Evolutionary conservation across 495 filamentous ascomycete genomes (phyloP).

Genomic region (Aspergillus hancockii): DNA sequence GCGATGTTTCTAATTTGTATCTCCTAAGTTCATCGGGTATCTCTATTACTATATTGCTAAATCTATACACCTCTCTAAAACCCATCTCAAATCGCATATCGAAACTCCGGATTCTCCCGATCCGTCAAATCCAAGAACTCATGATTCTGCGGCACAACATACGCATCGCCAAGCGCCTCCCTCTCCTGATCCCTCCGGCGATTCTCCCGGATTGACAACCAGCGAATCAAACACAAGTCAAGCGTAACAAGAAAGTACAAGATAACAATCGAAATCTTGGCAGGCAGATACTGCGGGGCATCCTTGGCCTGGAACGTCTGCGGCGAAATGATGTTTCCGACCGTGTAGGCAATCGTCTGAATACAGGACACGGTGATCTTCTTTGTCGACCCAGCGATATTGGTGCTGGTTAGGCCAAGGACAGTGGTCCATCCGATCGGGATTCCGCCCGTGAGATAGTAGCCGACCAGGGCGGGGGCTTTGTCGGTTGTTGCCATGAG

Average conservation of each 20-base stretch:
- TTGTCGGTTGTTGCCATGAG: constrained; percentile 51
- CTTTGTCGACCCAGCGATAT: constrained; percentile 65
- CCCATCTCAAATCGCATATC: constrained; percentile 13
- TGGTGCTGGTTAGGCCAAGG: constrained; percentile 50
- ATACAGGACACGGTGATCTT: constrained; percentile 65
- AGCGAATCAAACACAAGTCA: constrained; percentile 47
- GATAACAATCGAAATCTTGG: constrained; percentile 61
- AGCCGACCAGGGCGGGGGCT: constrained; percentile 47
- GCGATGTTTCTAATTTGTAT: too few species aligned
- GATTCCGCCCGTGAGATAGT: constrained; percentile 49
- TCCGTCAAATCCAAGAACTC: constrained; percentile 57
- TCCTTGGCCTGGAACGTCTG: constrained; percentile 52
- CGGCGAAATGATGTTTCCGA: constrained; percentile 55
- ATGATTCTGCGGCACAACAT: constrained; percentile 58
- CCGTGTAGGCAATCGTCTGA: constrained; percentile 58
- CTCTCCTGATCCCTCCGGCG: constrained; percentile 41
- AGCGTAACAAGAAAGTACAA: constrained; percentile 50
- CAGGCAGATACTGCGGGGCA: constrained; percentile 57
- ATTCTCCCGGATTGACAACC: constrained; percentile 54
- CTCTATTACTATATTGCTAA: neutral
- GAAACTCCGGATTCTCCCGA: constrained; percentile 27
- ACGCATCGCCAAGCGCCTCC: constrained; percentile 47
- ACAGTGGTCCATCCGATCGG: constrained; percentile 53
- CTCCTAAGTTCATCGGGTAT: too few species aligned
- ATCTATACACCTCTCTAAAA: neutral